A percentile compares a stretch with the other conserved stretches of the same genome.
phyloP scores from a whole-genome alignment of 495 filamentous ascomycete species.

The Penicillium canariense region DNA sequence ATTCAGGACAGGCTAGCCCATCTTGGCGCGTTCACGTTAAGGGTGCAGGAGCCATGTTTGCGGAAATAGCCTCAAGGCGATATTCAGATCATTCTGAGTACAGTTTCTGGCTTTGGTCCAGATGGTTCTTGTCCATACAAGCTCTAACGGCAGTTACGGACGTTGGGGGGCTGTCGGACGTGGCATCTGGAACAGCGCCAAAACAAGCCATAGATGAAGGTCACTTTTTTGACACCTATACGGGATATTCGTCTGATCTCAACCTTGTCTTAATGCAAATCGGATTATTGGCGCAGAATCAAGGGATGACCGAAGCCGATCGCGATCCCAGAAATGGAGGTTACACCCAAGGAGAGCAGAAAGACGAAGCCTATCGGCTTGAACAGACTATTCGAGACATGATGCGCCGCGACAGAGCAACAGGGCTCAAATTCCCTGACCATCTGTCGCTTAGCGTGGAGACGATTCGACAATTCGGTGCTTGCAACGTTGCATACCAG shows the following conservation, averaged over 20 bases:
- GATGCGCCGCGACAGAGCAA: slow-evolving; percentile 11
- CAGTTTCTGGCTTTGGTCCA: slow-evolving; percentile 15
- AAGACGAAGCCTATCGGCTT: not conserved
- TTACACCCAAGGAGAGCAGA: not conserved
- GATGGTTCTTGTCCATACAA: slow-evolving; percentile 18
- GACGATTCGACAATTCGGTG: slow-evolving; percentile 8
- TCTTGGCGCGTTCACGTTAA: slow-evolving; percentile 19
- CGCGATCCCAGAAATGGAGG: not conserved
- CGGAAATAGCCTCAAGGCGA: not conserved
- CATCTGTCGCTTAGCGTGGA: not conserved
- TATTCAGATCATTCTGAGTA: not conserved
- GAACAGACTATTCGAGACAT: slow-evolving; percentile 9
- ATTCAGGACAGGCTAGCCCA: slow-evolving; percentile 13
- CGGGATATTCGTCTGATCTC: slow-evolving; percentile 18
- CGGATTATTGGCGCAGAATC: slow-evolving; percentile 1
- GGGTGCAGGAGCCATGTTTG: slow-evolving; percentile 15
- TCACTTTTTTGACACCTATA: slow-evolving; percentile 14
- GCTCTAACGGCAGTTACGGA: slow-evolving; percentile 15
- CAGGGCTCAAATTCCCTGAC: slow-evolving; percentile 3
- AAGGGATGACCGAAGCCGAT: not conserved
- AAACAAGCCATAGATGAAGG: slow-evolving; percentile 1
- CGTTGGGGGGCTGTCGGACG: not conserved
- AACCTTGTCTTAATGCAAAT: slow-evolving; percentile 13
- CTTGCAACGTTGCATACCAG: slow-evolving; percentile 18
- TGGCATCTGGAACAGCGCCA: not conserved